Conservation (phyloP, 768 basidiomycete species). For the Suillus discolor region DNA sequence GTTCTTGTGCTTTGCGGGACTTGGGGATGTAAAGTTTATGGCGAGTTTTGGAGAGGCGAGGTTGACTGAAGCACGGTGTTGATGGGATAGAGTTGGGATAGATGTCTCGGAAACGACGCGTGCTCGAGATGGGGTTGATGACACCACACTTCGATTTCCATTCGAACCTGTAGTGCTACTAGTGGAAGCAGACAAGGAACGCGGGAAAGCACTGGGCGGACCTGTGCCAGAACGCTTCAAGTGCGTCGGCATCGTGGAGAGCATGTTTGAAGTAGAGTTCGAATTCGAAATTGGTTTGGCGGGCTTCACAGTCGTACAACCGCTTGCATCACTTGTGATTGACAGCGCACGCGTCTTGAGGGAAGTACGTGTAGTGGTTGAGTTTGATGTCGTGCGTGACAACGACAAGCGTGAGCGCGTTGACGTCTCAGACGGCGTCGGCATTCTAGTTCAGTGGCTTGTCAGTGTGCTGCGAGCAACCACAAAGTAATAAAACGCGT, state of each 20-base stretch:
- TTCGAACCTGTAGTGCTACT: constrained; percentile 14
- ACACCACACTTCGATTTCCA: constrained; percentile 19
- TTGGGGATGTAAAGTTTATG: constrained; percentile 43
- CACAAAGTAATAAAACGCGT: constrained; percentile 1
- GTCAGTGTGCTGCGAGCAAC: not conserved
- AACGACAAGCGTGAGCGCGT: constrained; percentile 43
- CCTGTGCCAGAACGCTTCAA: constrained; percentile 22
- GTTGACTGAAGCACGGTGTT: constrained; percentile 17
- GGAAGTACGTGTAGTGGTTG: constrained; percentile 38
- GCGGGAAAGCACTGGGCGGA: constrained; percentile 30
- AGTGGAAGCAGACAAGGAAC: constrained; percentile 20
- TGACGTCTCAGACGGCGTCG: constrained; percentile 55
- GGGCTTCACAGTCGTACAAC: constrained; percentile 51
- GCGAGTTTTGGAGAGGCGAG: constrained; percentile 32
- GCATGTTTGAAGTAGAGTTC: constrained; percentile 22
- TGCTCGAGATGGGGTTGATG: constrained; percentile 40
- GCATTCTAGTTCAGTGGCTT: constrained; percentile 19
- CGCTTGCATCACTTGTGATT: constrained; percentile 50
- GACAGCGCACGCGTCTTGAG: constrained; percentile 58
- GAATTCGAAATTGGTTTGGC: constrained; percentile 29
- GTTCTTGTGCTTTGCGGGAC: constrained; percentile 34
- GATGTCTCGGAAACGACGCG: constrained; percentile 48
- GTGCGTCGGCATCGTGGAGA: constrained; percentile 27
- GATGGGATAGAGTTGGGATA: constrained; percentile 25
- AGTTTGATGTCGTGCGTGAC: constrained; percentile 39